phyloP scores from a whole-genome alignment of 2,329 filamentous ascomycete genomes.

The Pseudocercospora crystallina region DNA sequence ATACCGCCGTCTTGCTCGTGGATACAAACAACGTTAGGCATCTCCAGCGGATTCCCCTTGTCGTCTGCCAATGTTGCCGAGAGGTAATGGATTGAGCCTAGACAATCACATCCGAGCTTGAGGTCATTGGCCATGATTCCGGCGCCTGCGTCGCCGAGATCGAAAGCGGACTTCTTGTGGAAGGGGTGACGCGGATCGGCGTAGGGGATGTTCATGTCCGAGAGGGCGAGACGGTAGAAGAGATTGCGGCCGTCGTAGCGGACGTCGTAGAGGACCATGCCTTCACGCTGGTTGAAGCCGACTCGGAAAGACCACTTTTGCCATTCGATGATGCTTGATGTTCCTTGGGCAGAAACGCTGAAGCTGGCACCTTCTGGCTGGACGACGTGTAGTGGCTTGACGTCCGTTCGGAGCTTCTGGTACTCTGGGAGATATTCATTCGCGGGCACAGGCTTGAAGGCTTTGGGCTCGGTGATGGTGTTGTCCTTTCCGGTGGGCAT shows the following conservation, averaged over 20 bases:
- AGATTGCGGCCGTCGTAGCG: conserved; percentile 53
- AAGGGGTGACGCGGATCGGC: conserved; percentile 66
- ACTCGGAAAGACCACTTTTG: conserved; percentile 65
- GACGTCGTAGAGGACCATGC: conserved; percentile 67
- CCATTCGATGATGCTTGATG: conserved; percentile 56
- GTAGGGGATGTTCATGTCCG: conserved; percentile 66
- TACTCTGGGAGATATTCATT: conserved; percentile 67
- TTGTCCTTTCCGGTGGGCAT: conserved; percentile 67
- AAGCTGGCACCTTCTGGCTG: conserved; percentile 71
- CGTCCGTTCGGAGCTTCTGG: conserved; percentile 42
- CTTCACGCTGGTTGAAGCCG: conserved; percentile 63
- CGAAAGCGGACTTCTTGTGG: conserved; percentile 69
- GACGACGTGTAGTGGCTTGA: conserved; percentile 69
- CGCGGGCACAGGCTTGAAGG: conserved; percentile 58
- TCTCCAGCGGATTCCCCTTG: conserved; percentile 48
- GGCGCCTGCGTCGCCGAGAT: conserved; percentile 66
- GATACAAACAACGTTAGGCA: conserved; percentile 68
- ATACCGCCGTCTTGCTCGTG: conserved; percentile 71
- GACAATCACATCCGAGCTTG: conserved; percentile 68
- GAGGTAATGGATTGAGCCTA: conserved; percentile 69
- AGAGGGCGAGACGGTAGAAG: conserved; percentile 66
- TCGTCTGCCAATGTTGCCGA: conserved; percentile 49
- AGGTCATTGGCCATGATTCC: conserved; percentile 69
- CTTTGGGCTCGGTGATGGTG: conserved; percentile 54
- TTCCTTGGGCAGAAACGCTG: conserved; percentile 49